phyloP scores from a whole-genome alignment of 768 basidiomycete genomes.

The Rickenella mellea region DNA sequence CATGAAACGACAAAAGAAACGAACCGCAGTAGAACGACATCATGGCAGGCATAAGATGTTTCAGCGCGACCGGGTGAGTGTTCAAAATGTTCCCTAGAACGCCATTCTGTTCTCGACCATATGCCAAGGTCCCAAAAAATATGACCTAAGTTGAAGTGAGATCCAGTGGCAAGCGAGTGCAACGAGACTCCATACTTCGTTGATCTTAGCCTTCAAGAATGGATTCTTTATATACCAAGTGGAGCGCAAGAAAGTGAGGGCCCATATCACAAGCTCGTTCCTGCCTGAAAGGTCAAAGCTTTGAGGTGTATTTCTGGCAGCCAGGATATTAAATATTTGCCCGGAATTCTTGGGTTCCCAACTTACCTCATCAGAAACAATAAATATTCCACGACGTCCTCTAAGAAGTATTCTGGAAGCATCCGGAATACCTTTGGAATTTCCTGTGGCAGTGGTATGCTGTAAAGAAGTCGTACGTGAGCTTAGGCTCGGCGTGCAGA shows the following conservation, averaged over 20 bases:
- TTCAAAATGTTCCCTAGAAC: conserved; percentile 80
- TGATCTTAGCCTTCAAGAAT: conserved; percentile 92
- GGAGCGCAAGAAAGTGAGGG: conserved; percentile 83
- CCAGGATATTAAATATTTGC: background rate
- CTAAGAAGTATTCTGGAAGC: conserved; percentile 88
- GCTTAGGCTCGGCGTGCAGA: background rate
- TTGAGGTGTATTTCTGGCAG: conserved; percentile 54
- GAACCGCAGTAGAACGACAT: conserved; percentile 92
- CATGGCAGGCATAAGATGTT: conserved; percentile 82
- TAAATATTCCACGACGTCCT: conserved; percentile 87
- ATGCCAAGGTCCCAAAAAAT: conserved; percentile 63
- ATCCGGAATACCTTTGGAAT: conserved; percentile 80
- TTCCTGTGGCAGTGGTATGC: conserved; percentile 77
- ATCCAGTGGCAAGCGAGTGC: background rate
- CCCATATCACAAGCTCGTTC: conserved; percentile 78
- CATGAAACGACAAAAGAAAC: conserved; percentile 12
- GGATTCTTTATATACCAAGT: conserved; percentile 99
- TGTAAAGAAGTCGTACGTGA: conserved; percentile 20
- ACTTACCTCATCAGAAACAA: conserved; percentile 75
- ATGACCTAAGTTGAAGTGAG: conserved; percentile 39
- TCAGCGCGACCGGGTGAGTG: conserved; percentile 73
- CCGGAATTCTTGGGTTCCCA: background rate
- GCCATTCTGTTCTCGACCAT: conserved; percentile 55
- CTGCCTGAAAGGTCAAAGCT: conserved; percentile 81
- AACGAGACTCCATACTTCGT: conserved; percentile 50